Percentiles rank a stretch among this genome's conserved stretches.
phyloP scores from a whole-genome alignment of 1,284 basidiomycete genomes.

The Erythrobasidium hasegawianum region DNA sequence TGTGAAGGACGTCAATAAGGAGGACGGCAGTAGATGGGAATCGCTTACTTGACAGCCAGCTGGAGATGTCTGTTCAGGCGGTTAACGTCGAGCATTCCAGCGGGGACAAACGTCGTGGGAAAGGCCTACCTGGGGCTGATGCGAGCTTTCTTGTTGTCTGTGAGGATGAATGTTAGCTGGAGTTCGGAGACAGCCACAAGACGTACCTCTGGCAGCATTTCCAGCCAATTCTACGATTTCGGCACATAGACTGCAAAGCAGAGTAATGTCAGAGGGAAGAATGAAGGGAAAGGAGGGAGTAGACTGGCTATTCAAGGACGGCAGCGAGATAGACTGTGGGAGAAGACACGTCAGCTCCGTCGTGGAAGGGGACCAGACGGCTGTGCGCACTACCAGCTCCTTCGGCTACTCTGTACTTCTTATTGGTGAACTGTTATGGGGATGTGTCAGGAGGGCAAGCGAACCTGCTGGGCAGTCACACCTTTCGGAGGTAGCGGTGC shows the following conservation, averaged over 20 bases:
- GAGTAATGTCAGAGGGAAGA: background rate
- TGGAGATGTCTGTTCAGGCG: background rate
- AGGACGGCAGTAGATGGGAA: too few species aligned
- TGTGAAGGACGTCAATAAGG: too few species aligned
- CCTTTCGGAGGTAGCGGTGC: background rate
- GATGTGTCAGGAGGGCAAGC: background rate
- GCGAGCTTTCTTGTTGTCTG: background rate
- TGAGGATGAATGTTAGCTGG: background rate
- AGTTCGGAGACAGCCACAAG: too few species aligned
- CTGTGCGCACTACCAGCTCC: background rate
- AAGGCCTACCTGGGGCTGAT: background rate
- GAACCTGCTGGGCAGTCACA: background rate
- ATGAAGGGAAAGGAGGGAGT: background rate
- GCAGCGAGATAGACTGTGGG: background rate
- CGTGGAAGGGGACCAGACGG: background rate
- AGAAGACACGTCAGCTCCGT: background rate
- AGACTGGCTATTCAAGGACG: background rate
- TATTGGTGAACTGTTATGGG: background rate
- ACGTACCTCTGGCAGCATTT: conserved; percentile 32
- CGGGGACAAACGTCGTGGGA: background rate
- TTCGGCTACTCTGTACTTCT: background rate
- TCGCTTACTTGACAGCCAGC: background rate
- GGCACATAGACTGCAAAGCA: conserved; percentile 44
- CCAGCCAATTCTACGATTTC: conserved; percentile 53
- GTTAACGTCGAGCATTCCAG: background rate